Percentiles rank a stretch among this genome's conserved stretches.
phyloP scores from a whole-genome alignment of 345 rosid genomes.

The Lagerstroemia speciosa region DNA sequence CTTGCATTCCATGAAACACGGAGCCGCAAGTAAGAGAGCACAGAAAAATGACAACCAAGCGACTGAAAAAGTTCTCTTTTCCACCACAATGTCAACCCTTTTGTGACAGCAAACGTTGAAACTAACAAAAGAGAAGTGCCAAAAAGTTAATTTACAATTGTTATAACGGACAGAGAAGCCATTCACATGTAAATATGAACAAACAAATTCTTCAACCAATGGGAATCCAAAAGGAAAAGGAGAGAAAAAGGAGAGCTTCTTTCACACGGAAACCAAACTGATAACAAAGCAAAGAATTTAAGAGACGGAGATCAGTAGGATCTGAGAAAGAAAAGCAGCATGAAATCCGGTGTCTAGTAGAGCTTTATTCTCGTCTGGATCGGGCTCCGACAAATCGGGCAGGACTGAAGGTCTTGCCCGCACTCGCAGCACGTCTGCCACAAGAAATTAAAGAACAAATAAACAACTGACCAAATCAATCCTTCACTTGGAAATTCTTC shows the following conservation, averaged over 20 bases:
- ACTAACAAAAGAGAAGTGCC: background rate
- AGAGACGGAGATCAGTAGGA: too few species aligned
- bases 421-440: constrained; percentile 20
- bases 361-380: constrained; percentile 23
- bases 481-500: background rate
- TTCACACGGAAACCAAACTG: background rate
- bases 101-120: background rate
- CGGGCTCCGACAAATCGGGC: constrained; percentile 19
- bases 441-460: background rate
- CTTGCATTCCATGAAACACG: too few species aligned
- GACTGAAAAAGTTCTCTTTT: too few species aligned
- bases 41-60: too few species aligned
- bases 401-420: constrained; percentile 14
- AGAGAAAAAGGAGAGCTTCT: background rate
- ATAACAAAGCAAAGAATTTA: background rate
- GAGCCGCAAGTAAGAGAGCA: too few species aligned
- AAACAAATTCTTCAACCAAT: background rate
- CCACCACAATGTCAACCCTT: background rate
- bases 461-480: background rate
- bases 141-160: background rate
- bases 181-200: background rate
- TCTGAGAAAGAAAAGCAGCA: background rate
- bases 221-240: too few species aligned
- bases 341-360: background rate
- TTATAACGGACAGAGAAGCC: background rate